phyloP scores from a whole-genome alignment of 2,329 filamentous ascomycete genomes.

The Purpureocillium takamizusanense region DNA sequence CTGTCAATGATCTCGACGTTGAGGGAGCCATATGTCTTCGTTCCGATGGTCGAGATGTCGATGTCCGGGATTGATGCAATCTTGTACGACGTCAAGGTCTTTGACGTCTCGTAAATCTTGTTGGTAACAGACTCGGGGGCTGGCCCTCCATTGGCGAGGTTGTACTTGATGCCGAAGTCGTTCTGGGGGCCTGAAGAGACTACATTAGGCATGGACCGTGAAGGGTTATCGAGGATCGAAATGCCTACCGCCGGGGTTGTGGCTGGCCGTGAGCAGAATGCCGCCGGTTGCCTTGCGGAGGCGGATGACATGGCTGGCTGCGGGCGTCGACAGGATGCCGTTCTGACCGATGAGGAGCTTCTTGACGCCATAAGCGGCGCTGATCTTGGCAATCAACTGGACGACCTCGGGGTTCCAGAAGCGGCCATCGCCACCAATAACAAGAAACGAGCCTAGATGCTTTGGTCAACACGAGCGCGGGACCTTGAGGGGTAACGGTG shows the following conservation, averaged over 20 bases:
- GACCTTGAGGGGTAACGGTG: neutral
- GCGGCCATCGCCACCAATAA: slow-evolving; percentile 94
- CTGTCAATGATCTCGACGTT: slow-evolving; percentile 96
- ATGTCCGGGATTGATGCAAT: slow-evolving; percentile 79
- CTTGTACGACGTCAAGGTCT: slow-evolving; percentile 86
- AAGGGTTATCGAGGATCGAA: neutral
- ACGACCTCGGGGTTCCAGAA: slow-evolving; percentile 97
- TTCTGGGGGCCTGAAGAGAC: slow-evolving; percentile 63
- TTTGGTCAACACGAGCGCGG: no score
- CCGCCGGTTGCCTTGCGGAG: slow-evolving; percentile 92
- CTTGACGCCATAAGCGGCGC: slow-evolving; percentile 95
- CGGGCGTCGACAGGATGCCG: slow-evolving; percentile 93
- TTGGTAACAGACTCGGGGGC: slow-evolving; percentile 95
- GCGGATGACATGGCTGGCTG: slow-evolving; percentile 91
- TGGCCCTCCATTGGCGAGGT: slow-evolving; percentile 89
- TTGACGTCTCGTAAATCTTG: slow-evolving; percentile 92
- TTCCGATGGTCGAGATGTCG: slow-evolving; percentile 75
- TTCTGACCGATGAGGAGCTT: slow-evolving; percentile 95
- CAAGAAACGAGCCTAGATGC: slow-evolving; percentile 58
- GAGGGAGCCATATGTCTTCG: slow-evolving; percentile 72
- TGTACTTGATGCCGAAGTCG: slow-evolving; percentile 99
- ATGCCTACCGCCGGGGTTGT: slow-evolving; percentile 86
- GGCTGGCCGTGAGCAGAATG: slow-evolving; percentile 92
- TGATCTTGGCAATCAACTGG: slow-evolving; percentile 94
- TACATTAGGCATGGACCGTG: slow-evolving; percentile 4